Percentiles rank a stretch among this genome's conserved stretches.
These are phyloP conservation scores for Lachnellula cervina DNA, from an alignment of 2,329 filamentous ascomycete genomes.

Conservation along the genomic window DNA sequence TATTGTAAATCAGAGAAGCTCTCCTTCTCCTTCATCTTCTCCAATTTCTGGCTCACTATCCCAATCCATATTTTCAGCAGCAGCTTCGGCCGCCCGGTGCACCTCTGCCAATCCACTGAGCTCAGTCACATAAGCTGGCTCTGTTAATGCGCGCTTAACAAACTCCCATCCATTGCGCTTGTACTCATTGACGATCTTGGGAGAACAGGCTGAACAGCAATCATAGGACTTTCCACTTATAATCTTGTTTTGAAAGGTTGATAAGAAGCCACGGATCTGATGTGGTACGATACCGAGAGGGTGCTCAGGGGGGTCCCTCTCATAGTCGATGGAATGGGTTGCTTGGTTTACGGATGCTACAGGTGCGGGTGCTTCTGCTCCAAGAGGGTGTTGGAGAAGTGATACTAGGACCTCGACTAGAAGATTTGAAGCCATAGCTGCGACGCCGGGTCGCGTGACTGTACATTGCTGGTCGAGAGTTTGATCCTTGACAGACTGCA, in stretches of 20 bases:
- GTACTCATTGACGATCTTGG: constrained; percentile 64
- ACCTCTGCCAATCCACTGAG: constrained; percentile 70
- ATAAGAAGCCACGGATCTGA: constrained; percentile 72
- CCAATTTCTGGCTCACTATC: constrained; percentile 52
- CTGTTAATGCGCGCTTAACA: constrained; percentile 66
- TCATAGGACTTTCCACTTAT: constrained; percentile 73
- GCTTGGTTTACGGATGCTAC: constrained; percentile 30
- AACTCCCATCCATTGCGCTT: constrained; percentile 68
- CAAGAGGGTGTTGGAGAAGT: constrained; percentile 77
- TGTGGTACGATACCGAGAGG: constrained; percentile 70
- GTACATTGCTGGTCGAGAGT: constrained; percentile 98
- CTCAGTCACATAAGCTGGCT: constrained; percentile 74
- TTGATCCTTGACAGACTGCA: constrained; percentile 83
- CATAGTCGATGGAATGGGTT: constrained; percentile 38
- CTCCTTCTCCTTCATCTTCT: constrained; percentile 45
- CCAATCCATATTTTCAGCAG: constrained; percentile 52
- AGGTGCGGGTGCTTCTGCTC: constrained; percentile 58
- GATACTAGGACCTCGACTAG: constrained; percentile 87
- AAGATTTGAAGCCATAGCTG: constrained; percentile 84
- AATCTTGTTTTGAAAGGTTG: constrained; percentile 67
- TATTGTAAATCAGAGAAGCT: constrained; percentile 21
- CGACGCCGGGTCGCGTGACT: constrained; percentile 88
- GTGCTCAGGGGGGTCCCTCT: constrained; percentile 53
- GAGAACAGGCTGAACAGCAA: constrained; percentile 75
- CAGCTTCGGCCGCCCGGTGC: constrained; percentile 52